phyloP scores from a whole-genome alignment of 495 filamentous ascomycete genomes.

The Neurospora sp. region DNA sequence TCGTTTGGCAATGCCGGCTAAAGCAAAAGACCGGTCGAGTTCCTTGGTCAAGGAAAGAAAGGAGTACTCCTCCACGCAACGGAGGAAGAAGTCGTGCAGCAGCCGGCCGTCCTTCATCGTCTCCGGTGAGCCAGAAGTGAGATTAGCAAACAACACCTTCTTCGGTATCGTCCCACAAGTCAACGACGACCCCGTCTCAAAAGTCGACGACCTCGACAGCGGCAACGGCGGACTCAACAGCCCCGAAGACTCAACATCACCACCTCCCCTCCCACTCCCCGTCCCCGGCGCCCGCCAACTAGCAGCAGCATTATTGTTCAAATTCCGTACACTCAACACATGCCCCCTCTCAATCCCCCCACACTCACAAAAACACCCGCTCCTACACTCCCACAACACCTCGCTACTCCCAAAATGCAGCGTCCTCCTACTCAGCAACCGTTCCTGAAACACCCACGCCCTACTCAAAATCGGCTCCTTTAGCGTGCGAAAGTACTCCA shows the following conservation, averaged over 20 bases:
- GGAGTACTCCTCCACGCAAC: constrained; percentile 13
- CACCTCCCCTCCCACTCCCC: neutral
- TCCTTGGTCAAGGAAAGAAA: constrained; percentile 7
- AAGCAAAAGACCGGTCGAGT: constrained; percentile 7
- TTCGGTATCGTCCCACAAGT: neutral
- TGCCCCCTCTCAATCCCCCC: constrained; percentile 5
- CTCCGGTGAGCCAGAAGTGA: neutral
- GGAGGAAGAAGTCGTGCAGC: constrained; percentile 12
- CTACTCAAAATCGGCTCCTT: constrained; percentile 13
- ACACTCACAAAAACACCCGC: constrained; percentile 20
- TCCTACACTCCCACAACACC: constrained; percentile 24
- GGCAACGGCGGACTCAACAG: neutral
- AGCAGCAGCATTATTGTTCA: neutral
- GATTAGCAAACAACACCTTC: constrained; percentile 8
- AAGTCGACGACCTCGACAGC: neutral
- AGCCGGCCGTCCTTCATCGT: neutral
- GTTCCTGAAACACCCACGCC: constrained; percentile 29
- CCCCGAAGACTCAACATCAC: neutral
- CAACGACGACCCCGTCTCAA: neutral
- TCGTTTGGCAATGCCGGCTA: constrained; percentile 8
- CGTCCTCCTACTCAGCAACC: constrained; percentile 18
- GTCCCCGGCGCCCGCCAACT: neutral
- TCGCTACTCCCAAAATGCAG: constrained; percentile 20
- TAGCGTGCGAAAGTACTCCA: constrained; percentile 4
- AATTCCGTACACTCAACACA: constrained; percentile 5